Percentiles rank a stretch among this genome's conserved stretches.
Evolutionary conservation across 192 early-diverging fungal genomes (phyloP).

Genomic region (Cetraspora pellucida): DNA sequence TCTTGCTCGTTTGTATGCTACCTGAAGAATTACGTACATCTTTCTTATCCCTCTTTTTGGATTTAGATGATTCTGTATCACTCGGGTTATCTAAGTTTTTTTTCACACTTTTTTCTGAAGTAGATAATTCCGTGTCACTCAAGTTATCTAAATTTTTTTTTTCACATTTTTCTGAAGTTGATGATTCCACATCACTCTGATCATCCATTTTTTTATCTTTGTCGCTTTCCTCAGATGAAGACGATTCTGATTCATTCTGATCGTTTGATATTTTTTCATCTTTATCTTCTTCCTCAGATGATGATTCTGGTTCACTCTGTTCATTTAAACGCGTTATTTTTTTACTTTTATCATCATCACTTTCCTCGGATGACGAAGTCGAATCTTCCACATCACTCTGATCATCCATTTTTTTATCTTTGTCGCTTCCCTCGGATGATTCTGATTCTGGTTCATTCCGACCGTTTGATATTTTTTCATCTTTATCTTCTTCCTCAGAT

Average conservation of each 20-base stretch:
- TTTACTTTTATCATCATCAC: not conserved
- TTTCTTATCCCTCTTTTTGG: not conserved
- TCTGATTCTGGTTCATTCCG: not conserved
- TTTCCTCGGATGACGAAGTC: not conserved
- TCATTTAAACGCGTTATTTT: not conserved
- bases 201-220: not conserved
- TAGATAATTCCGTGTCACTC: not conserved
- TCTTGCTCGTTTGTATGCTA: too few relatives aligned
- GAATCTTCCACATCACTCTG: not conserved
- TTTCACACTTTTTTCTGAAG: too few relatives aligned
- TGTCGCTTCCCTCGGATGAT: not conserved
- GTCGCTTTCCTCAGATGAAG: not conserved
- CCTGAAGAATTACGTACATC: too few relatives aligned
- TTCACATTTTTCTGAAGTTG: not conserved
- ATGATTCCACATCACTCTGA: not conserved
- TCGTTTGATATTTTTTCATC: not conserved
- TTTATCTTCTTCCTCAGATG: not conserved
- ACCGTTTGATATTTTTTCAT: not conserved
- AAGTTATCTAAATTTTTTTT: not conserved
- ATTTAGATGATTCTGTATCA: not conserved
- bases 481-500: conserved; percentile 6
- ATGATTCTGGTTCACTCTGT: not conserved
- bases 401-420: not conserved
- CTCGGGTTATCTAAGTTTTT: not conserved
- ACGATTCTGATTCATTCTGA: not conserved